Evolutionary conservation across 106 monocot species (phyloP).

Genomic region (Vanilla planifolia): DNA sequence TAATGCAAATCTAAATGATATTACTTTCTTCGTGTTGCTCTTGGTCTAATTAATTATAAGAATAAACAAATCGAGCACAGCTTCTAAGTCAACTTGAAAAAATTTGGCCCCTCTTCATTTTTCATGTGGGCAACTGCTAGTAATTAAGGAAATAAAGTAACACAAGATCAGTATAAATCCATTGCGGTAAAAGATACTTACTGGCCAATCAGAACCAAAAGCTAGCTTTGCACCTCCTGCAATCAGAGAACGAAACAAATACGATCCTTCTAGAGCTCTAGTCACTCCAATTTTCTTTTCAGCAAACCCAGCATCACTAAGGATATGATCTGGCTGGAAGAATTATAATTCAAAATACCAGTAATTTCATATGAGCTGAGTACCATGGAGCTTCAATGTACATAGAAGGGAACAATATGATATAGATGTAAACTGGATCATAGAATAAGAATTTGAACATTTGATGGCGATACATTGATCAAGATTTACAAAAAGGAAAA

Average conservation of each 20-base stretch:
- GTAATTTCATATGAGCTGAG: not conserved
- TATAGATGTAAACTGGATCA: no score
- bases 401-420: not conserved
- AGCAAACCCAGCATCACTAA: conserved; percentile 69
- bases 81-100: no score
- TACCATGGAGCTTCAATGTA: not conserved
- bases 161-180: not conserved
- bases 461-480: no score
- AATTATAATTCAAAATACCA: not conserved
- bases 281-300: conserved; percentile 62
- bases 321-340: conserved; percentile 75
- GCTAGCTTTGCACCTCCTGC: conserved; percentile 39
- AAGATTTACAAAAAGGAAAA: not conserved
- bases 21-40: no score
- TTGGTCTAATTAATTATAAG: no score
- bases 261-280: conserved; percentile 63
- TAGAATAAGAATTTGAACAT: no score
- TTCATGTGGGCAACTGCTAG: no score
- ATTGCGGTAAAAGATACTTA: conserved; percentile 22
- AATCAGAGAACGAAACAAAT: conserved; percentile 68
- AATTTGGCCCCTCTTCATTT: no score
- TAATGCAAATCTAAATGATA: no score
- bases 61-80: no score
- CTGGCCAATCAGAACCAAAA: conserved; percentile 99
- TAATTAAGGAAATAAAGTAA: not conserved